Conservation (phyloP, 495 filamentous ascomycete species). For the Astrothelium macrocarpum region DNA sequence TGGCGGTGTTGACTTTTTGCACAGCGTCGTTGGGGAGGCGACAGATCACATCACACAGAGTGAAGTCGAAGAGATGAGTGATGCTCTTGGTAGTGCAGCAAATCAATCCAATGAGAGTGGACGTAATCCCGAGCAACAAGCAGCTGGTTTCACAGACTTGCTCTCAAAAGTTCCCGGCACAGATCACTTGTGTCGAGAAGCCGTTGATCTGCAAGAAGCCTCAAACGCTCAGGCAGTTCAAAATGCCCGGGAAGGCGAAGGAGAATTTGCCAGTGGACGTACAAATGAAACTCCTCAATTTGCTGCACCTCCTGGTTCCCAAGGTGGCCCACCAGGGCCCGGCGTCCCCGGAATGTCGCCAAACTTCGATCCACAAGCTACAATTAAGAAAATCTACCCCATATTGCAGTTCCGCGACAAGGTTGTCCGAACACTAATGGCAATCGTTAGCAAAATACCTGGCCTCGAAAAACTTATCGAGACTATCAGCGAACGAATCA, state of each 20-base stretch:
- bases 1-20: constrained; percentile 90
- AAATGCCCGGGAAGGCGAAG: constrained; percentile 18
- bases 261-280: constrained; percentile 21
- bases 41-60: constrained; percentile 93
- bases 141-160: constrained; percentile 55
- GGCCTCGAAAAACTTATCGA: constrained; percentile 79
- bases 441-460: constrained; percentile 83
- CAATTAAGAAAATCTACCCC: constrained; percentile 78
- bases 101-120: constrained; percentile 31
- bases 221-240: constrained; percentile 60
- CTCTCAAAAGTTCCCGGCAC: constrained; percentile 71
- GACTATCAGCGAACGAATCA: constrained; percentile 82
- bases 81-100: constrained; percentile 56
- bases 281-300: constrained; percentile 26
- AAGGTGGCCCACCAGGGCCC: constrained; percentile 38
- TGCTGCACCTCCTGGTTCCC: constrained; percentile 40
- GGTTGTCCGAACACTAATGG: constrained; percentile 72
- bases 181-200: constrained; percentile 66
- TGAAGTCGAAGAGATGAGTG: constrained; percentile 83
- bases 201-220: constrained; percentile 59
- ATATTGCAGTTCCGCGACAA: constrained; percentile 91
- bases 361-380: constrained; percentile 74
- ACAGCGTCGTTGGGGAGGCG: constrained; percentile 92
- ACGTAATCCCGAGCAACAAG: constrained; percentile 33
- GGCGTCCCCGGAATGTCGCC: constrained; percentile 61